Percentiles rank a stretch among this genome's conserved stretches.
phyloP scores from a whole-genome alignment of 768 basidiomycete species.

The Boletellus sp. region DNA sequence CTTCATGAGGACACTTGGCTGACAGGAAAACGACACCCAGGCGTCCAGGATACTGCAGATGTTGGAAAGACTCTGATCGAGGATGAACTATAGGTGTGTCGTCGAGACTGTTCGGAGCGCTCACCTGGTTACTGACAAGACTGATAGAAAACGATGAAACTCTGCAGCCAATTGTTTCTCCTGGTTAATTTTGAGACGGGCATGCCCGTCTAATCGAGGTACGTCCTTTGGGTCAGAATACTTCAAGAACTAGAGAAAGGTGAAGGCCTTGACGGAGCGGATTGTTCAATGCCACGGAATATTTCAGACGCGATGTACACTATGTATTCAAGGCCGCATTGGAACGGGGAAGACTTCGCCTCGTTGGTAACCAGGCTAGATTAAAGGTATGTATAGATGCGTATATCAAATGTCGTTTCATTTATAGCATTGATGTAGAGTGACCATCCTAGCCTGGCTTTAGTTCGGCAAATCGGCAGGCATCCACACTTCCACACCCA shows the following conservation, averaged over 20 bases:
- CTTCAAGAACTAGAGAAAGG: background rate
- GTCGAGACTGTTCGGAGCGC: too few species aligned
- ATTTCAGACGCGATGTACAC: conserved; percentile 11
- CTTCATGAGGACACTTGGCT: too few species aligned
- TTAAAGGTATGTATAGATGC: too few species aligned
- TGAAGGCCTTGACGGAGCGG: background rate
- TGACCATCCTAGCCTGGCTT: too few species aligned
- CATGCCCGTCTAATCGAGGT: conserved; percentile 3
- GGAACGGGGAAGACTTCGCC: conserved; percentile 4
- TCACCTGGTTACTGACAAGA: too few species aligned
- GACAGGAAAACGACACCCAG: background rate
- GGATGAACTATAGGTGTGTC: conserved; percentile 5
- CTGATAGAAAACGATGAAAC: conserved; percentile 11
- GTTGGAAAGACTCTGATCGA: conserved; percentile 7
- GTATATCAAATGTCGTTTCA: too few species aligned
- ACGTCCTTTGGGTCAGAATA: background rate
- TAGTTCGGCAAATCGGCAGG: too few species aligned
- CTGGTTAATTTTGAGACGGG: conserved; percentile 3
- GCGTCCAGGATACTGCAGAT: conserved; percentile 3
- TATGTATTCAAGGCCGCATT: conserved; percentile 9
- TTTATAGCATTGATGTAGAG: too few species aligned
- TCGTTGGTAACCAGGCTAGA: background rate
- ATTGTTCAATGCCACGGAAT: conserved; percentile 10
- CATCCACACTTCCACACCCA: too few species aligned
- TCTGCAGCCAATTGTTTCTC: conserved; percentile 1